A percentile compares a stretch with the other conserved stretches of the same genome.
These are phyloP conservation scores for Cercospora nicotianae DNA, from an alignment of 2,329 filamentous ascomycete genomes.

Conservation along the genomic window DNA sequence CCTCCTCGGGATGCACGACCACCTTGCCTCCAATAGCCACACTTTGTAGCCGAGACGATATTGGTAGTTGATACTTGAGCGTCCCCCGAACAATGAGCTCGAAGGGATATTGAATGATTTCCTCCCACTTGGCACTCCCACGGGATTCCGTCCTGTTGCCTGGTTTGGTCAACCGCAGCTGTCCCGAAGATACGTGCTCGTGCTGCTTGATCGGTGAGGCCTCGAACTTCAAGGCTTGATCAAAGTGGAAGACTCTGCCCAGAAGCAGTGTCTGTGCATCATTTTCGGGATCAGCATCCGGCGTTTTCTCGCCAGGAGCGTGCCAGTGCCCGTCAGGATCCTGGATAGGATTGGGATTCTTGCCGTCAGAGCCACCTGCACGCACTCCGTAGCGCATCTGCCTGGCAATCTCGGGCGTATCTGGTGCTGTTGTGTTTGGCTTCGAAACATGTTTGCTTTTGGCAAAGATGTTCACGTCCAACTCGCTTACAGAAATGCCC, in stretches of 20 bases:
- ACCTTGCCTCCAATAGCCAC: conserved; percentile 50
- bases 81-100: conserved; percentile 90
- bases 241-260: conserved; percentile 83
- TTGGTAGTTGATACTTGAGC: conserved; percentile 73
- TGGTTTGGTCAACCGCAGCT: conserved; percentile 77
- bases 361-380: conserved; percentile 2
- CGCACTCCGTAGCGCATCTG: conserved; percentile 14
- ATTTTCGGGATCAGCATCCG: conserved; percentile 53
- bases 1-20: conserved; percentile 44
- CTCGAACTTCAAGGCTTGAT: conserved; percentile 85
- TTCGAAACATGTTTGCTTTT: conserved; percentile 81
- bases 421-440: conserved; percentile 12
- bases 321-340: conserved; percentile 33
- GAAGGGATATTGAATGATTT: conserved; percentile 86
- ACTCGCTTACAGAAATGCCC: conserved; percentile 77
- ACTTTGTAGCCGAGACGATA: conserved; percentile 57
- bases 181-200: conserved; percentile 71
- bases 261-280: conserved; percentile 82
- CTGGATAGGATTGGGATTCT: conserved; percentile 23
- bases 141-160: conserved; percentile 84
- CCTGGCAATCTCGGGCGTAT: neutral
- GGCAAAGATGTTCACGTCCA: conserved; percentile 90
- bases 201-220: conserved; percentile 80
- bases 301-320: conserved; percentile 43
- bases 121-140: conserved; percentile 84